Conservation (phyloP, 2,329 filamentous ascomycete genomes). For the Pyricularia sp. region DNA sequence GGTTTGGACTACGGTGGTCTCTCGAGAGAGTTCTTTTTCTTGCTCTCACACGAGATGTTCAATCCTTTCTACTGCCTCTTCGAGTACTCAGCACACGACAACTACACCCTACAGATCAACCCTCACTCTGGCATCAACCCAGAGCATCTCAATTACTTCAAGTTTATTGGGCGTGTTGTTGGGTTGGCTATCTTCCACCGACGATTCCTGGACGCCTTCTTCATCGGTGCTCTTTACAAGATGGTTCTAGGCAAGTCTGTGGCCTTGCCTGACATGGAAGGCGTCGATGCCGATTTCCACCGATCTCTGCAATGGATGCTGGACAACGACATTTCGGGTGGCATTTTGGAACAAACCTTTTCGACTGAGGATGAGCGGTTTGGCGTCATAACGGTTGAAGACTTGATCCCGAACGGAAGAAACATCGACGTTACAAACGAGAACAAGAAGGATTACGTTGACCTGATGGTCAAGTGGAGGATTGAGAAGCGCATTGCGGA, state of each 20-base stretch:
- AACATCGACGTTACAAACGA: conserved; percentile 96
- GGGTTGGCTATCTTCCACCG: conserved; percentile 97
- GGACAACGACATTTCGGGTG: conserved; percentile 90
- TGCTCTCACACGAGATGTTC: conserved; percentile 99
- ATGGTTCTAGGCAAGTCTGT: conserved; percentile 97
- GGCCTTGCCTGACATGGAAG: conserved; percentile 90
- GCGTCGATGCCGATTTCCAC: conserved; percentile 96
- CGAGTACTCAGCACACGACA: conserved; percentile 99
- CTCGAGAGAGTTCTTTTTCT: conserved; percentile 98
- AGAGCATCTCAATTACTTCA: conserved; percentile 99
- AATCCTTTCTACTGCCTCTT: conserved; percentile 99
- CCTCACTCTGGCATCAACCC: conserved; percentile 98
- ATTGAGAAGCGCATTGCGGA: conserved; percentile 98
- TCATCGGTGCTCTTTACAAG: conserved; percentile 98
- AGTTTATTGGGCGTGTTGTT: conserved; percentile 96
- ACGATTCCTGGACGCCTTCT: conserved; percentile 95
- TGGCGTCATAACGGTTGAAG: conserved; percentile 86
- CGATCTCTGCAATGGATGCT: conserved; percentile 94
- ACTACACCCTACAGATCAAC: conserved; percentile 99
- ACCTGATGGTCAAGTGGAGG: conserved; percentile 97
- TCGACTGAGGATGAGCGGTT: conserved; percentile 97
- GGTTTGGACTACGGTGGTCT: conserved; percentile 96
- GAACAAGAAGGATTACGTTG: conserved; percentile 98
- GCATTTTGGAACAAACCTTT: conserved; percentile 90
- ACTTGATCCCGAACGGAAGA: conserved; percentile 81